These are phyloP conservation scores for Solanum sitiens DNA, from an alignment of 257 asterid genomes.

Conservation along the genomic window DNA sequence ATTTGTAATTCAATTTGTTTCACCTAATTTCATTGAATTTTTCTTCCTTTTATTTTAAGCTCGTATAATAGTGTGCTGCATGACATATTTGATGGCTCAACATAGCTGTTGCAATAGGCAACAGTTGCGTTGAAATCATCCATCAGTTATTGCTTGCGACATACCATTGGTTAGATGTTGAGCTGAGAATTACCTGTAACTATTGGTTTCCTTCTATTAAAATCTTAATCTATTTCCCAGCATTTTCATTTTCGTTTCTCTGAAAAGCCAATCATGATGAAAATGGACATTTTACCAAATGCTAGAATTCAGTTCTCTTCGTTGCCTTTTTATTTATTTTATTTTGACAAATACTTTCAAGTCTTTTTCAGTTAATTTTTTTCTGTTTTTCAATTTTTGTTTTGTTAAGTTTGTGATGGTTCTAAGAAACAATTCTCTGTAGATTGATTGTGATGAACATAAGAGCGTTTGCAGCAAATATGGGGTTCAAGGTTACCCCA, in stretches of 20 bases:
- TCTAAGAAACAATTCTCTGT: slow-evolving; percentile 4
- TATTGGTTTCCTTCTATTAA: neutral
- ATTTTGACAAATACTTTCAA: neutral
- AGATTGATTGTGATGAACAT: slow-evolving; percentile 95
- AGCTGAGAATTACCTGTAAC: neutral
- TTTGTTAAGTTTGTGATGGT: neutral
- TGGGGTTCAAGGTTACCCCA: slow-evolving; percentile 89
- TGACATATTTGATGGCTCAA: neutral
- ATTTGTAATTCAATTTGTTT: neutral
- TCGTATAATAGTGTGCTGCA: neutral
- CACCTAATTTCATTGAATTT: neutral
- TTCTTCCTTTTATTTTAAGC: neutral
- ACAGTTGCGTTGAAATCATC: neutral
- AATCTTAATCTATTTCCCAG: neutral
- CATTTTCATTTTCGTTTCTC: neutral
- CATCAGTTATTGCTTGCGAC: neutral
- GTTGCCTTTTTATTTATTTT: neutral
- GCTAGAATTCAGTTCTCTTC: neutral
- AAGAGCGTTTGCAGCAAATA: slow-evolving; percentile 73
- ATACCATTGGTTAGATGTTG: neutral
- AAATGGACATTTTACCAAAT: neutral
- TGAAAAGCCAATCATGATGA: neutral
- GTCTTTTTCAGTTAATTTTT: neutral
- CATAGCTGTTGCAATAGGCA: neutral
- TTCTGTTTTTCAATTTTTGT: neutral